Base-by-base conservation (phyloP, 148 eudicot genomes). In the Cornus kousa region DNA sequence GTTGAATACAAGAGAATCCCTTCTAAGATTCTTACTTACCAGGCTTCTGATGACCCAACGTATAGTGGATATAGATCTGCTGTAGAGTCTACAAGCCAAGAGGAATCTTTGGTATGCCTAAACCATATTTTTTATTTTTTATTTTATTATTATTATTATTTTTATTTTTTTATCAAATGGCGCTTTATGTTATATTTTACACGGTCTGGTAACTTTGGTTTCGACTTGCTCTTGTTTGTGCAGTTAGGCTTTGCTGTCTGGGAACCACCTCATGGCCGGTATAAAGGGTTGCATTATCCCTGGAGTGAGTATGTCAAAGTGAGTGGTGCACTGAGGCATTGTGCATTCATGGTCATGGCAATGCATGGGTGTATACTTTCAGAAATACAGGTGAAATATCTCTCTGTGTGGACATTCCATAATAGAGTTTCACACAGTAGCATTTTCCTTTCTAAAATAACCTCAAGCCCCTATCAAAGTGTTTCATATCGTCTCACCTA, bases 301-400 rank as follows among this genome's bases (percentile, higher is more conserved):
- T 77, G 79, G 79, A 50, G 33, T 59, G 50, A 60, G 32, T 77
- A 77, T 53, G 65, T 23, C 60, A 77, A 70, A 77, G 57, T 77
- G 13, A 68, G 72, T 48, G 65, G 72, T 43, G 79, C 79, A 77
- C 14, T 77, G 2, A 77, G 79, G 79, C 79, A 67, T 68, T 77
- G 79, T 32, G 72, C 79, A 39, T 71, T 67, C 13, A 68, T 77
- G 64, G 33, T 77, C 39, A 67, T 77, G 72, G 22, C 79, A 43
- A 67, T 77, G 28, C 79, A 68, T 20, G 79, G 60, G n/a, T 77
- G 79, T 68, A 60, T 53, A 39, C 46, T 67, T 53, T 31, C 79
- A 28, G 79, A 77, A 24, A 33, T 77, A 67, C 79, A 77, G 79
- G 79, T 62, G 66, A 62, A n/a, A 7, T 62, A 20, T n/a, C 5